A percentile compares a stretch with the other conserved stretches of the same genome.
These are phyloP conservation scores for Aspergillus indologenus DNA, from an alignment of 495 filamentous ascomycete genomes.

Conservation along the genomic window DNA sequence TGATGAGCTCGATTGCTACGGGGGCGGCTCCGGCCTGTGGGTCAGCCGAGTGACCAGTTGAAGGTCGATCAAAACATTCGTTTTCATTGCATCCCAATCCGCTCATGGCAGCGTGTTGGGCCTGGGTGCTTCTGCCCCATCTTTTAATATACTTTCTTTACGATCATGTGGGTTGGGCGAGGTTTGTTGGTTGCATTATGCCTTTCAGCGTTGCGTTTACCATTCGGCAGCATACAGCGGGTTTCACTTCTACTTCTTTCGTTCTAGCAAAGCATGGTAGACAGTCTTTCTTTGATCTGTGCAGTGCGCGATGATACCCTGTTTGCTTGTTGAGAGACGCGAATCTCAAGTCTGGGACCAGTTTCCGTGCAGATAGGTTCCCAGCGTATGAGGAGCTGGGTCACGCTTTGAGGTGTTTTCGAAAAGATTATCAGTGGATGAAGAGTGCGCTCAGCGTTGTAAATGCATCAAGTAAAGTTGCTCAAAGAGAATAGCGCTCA, in stretches of 20 bases:
- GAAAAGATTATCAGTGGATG: constrained; percentile 6
- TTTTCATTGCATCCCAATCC: neutral
- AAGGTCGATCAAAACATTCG: constrained; percentile 10
- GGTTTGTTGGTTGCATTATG: constrained; percentile 2
- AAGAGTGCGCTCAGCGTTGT: constrained; percentile 5
- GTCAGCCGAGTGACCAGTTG: constrained; percentile 64
- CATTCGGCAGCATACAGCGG: constrained; percentile 4
- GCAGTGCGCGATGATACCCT: constrained; percentile 20
- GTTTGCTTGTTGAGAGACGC: constrained; percentile 9
- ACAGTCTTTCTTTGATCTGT: constrained; percentile 3
- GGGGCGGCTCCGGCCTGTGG: constrained; percentile 75
- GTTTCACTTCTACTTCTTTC: constrained; percentile 6
- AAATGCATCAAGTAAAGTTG: constrained; percentile 10
- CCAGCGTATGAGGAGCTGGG: neutral
- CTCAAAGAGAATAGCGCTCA: constrained; percentile 14
- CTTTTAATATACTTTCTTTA: constrained; percentile 6
- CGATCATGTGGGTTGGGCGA: neutral
- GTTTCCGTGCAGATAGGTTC: neutral
- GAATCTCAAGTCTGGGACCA: neutral
- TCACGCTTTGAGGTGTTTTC: neutral
- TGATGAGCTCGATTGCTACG: constrained; percentile 67
- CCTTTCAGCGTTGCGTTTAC: constrained; percentile 6
- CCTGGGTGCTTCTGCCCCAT: too few species aligned
- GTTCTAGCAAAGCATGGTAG: constrained; percentile 1
- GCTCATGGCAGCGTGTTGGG: neutral